A percentile compares a stretch with the other conserved stretches of the same genome.
Evolutionary conservation across 805 yeast species (phyloP).

Genomic region (Candida rishiriensis): DNA sequence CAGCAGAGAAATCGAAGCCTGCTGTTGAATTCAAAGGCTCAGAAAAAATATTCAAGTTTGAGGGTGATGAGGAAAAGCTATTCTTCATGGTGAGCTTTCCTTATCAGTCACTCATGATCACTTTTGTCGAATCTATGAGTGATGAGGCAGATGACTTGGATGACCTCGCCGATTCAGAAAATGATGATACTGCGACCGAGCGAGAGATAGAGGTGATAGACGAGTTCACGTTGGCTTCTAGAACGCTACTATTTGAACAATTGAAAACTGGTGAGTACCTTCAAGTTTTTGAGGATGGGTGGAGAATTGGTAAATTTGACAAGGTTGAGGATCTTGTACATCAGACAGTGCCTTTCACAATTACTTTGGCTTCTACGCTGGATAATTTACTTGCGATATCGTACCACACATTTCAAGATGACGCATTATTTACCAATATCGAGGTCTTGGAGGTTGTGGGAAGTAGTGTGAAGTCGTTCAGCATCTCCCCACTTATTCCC

Average conservation of each 20-base stretch:
- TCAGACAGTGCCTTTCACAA: conserved; percentile 10
- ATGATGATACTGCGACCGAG: conserved; percentile 3
- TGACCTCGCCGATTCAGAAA: conserved; percentile 1
- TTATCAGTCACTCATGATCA: conserved; percentile 9
- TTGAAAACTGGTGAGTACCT: conserved; percentile 9
- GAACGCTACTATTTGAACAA: conserved; percentile 12
- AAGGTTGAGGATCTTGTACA: conserved; percentile 1
- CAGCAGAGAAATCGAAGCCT: conserved; percentile 18
- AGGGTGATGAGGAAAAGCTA: conserved; percentile 2
- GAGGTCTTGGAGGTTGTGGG: conserved; percentile 11
- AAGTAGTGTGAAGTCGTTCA: neutral
- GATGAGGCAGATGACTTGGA: neutral
- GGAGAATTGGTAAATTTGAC: conserved; percentile 20
- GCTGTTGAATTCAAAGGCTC: conserved; percentile 12
- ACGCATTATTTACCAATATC: conserved; percentile 5
- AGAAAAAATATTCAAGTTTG: conserved; percentile 9
- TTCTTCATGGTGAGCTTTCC: conserved; percentile 14
- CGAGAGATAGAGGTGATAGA: conserved; percentile 9
- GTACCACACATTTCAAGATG: conserved; percentile 10
- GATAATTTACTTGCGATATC: conserved; percentile 11
- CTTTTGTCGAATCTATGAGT: conserved; percentile 1
- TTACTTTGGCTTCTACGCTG: conserved; percentile 12
- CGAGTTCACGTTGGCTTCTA: conserved; percentile 7
- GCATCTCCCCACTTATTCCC: conserved; percentile 6
- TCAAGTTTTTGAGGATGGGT: conserved; percentile 18